These are phyloP conservation scores for Chrysoporthe puriensis DNA, from an alignment of 2,329 filamentous ascomycete genomes.

Conservation along the genomic window DNA sequence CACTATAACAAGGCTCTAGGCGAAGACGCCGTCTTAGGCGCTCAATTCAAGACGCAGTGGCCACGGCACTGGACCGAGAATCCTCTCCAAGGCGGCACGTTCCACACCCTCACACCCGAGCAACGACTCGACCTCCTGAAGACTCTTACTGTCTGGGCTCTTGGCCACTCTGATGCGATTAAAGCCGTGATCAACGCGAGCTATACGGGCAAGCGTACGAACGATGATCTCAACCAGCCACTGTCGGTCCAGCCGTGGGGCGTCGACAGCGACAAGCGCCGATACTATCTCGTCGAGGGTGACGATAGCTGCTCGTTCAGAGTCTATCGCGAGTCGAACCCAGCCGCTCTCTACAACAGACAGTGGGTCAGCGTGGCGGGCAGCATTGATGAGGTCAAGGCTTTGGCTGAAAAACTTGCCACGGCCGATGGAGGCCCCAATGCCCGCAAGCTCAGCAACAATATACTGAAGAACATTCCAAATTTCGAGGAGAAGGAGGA, in stretches of 20 bases:
- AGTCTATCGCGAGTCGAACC: constrained; percentile 91
- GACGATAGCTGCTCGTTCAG: constrained; percentile 92
- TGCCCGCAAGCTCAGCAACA: constrained; percentile 76
- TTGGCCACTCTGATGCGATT: constrained; percentile 84
- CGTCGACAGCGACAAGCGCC: constrained; percentile 80
- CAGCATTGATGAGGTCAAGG: constrained; percentile 81
- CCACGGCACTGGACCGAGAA: constrained; percentile 82
- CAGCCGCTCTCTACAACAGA: constrained; percentile 66
- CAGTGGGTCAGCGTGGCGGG: constrained; percentile 95
- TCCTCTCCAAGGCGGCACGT: constrained; percentile 80
- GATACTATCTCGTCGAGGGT: constrained; percentile 93
- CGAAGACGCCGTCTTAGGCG: constrained; percentile 79
- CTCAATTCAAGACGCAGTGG: constrained; percentile 85
- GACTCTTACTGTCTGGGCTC: constrained; percentile 83
- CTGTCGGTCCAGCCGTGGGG: constrained; percentile 82
- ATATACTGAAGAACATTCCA: constrained; percentile 78
- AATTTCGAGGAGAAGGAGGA: constrained; percentile 94
- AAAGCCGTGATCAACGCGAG: constrained; percentile 81
- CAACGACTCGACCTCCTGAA: constrained; percentile 84
- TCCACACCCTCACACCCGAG: constrained; percentile 78
- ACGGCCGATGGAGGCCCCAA: constrained; percentile 78
- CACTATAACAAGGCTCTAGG: constrained; percentile 85
- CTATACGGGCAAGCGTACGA: constrained; percentile 86
- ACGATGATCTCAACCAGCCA: constrained; percentile 79
- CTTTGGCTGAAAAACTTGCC: constrained; percentile 75